These are phyloP conservation scores for Gnomoniopsis smithogilvyi DNA, from an alignment of 2,329 filamentous ascomycete genomes.

Conservation along the genomic window DNA sequence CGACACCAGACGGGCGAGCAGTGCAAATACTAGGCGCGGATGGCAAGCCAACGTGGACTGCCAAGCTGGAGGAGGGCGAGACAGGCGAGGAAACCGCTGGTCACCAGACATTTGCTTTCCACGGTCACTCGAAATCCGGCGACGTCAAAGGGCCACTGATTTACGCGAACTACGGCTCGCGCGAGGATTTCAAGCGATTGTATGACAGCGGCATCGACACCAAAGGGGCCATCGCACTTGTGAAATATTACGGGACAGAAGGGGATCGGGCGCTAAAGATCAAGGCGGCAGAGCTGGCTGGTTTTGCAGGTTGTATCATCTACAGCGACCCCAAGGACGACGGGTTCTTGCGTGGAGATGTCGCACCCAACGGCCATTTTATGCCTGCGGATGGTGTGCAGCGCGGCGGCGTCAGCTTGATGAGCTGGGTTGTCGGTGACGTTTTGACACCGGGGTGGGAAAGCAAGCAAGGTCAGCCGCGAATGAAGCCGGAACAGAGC, in stretches of 20 bases:
- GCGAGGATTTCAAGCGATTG: conserved; percentile 75
- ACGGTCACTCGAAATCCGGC: conserved; percentile 83
- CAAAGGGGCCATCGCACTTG: conserved; percentile 77
- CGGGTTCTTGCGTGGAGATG: conserved; percentile 69
- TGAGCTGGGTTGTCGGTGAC: conserved; percentile 82
- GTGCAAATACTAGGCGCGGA: conserved; percentile 75
- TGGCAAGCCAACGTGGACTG: conserved; percentile 67
- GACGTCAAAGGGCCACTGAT: conserved; percentile 83
- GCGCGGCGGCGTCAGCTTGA: conserved; percentile 75
- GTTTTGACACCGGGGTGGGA: conserved; percentile 88
- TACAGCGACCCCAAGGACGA: conserved; percentile 90
- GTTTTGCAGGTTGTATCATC: conserved; percentile 82
- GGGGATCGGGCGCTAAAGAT: conserved; percentile 76
- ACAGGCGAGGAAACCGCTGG: conserved; percentile 59
- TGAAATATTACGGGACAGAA: conserved; percentile 75
- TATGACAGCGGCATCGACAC: conserved; percentile 69
- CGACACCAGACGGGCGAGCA: conserved; percentile 69
- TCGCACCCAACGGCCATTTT: conserved; percentile 73
- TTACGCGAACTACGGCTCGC: conserved; percentile 88
- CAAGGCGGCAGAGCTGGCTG: conserved; percentile 82
- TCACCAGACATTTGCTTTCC: conserved; percentile 75
- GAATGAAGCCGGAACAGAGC: conserved; percentile 67
- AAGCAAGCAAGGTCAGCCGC: conserved; percentile 60
- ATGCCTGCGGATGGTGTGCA: conserved; percentile 82
- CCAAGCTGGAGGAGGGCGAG: conserved; percentile 78